Base-by-base conservation (phyloP, 352 stramenopile genomes). In the Vaucheria bursata region DNA sequence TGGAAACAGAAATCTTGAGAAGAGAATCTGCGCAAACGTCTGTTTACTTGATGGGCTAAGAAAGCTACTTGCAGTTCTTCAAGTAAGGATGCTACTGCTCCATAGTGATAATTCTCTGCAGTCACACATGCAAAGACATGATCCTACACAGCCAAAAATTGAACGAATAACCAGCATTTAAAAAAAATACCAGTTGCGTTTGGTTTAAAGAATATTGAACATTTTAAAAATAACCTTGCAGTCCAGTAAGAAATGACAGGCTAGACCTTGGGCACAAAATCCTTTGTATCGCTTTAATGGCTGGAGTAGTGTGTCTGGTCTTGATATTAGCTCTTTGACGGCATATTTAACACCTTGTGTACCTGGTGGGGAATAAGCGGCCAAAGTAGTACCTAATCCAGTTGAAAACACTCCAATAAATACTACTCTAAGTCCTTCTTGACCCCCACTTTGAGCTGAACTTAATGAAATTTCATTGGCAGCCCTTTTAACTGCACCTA, bases 341-440 rank as follows among this genome's bases (percentile, higher is more conserved):
- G 45, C 45, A 25, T 59, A 59, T 12, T 25, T 12, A 12, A 59
- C 12, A 12, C 45, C 45, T 25, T 59, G 45, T 25, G 45, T 25
- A 25, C 45, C 45, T 12, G 45, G 45, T 25, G 45, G 45, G 45
- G 12, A 59, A 25, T 59, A 25, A 12, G 45, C 45, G 12, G 45
- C 45, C 45, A 59, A 25, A 12, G 45, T 25, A 12, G 45, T 25
- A 25, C 45, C 45, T 25, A 25, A 18, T 25, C 12, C 45, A 12
- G 45, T 59, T 18, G 45, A 12, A 25, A 71, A 49, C 64, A 71
- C 64, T 18, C 64, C 64, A 8, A 74, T 35, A 50, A 74, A 70
- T 25, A 49, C 7, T 7, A 67, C 7, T 18, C 5, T n/a, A n/a
- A n/a, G n/a, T n/a, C n/a, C n/a, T n/a, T n/a, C n/a, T n/a, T n/a